phyloP scores from a whole-genome alignment of 345 rosid genomes.

The Citrus sp. region DNA sequence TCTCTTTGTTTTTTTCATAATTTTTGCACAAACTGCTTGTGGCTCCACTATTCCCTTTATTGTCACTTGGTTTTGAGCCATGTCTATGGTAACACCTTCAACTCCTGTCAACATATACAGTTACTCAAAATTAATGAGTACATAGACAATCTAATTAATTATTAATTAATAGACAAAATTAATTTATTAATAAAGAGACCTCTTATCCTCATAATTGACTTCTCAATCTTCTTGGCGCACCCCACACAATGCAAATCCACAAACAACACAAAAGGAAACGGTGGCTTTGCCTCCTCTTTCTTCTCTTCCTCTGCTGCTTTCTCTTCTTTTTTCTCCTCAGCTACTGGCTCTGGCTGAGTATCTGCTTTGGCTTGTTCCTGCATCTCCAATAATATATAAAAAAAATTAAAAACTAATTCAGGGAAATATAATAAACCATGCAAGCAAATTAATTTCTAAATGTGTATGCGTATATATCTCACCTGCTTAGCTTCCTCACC shows the following conservation, averaged over 20 bases:
- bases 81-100: slow-evolving; percentile 66
- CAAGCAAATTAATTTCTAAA: neutral
- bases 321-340: slow-evolving; percentile 35
- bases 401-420: neutral
- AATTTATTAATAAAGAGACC: slow-evolving; percentile 32
- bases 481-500: slow-evolving; percentile 81
- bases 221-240: slow-evolving; percentile 89
- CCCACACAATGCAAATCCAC: slow-evolving; percentile 94
- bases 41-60: slow-evolving; percentile 83
- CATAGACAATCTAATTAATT: too few species aligned
- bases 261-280: slow-evolving; percentile 61
- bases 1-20: slow-evolving; percentile 77
- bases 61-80: slow-evolving; percentile 73
- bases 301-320: slow-evolving; percentile 35
- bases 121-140: neutral
- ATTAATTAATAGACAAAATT: too few species aligned
- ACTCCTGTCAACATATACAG: slow-evolving; percentile 50
- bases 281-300: slow-evolving; percentile 46
- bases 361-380: slow-evolving; percentile 42
- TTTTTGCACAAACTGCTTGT: slow-evolving; percentile 66
- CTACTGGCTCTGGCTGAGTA: slow-evolving; percentile 24
- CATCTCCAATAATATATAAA: neutral
- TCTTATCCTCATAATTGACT: slow-evolving; percentile 65
- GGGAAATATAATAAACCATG: neutral
- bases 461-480: neutral